Evolutionary conservation across 306 rosid species (phyloP).

Genomic region (Vigna radiata): DNA sequence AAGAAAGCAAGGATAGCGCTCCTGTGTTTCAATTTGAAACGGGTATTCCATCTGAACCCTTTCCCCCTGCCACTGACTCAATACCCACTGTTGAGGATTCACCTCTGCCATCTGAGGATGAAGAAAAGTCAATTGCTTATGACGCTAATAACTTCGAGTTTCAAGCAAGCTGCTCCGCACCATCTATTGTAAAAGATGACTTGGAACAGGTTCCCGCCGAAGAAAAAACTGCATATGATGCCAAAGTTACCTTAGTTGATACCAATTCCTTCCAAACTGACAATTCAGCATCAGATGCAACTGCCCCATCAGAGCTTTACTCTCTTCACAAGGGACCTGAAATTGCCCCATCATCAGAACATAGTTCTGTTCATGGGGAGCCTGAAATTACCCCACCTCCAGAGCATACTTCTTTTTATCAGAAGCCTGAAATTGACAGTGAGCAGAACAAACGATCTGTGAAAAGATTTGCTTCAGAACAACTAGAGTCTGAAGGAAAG

Average conservation of each 20-base stretch:
- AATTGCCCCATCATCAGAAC: conserved; percentile 47
- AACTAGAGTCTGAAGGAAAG: conserved; percentile 74
- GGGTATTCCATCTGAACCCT: conserved; percentile 49
- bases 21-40: conserved; percentile 49
- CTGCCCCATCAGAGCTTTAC: conserved; percentile 46
- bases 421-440: conserved; percentile 55
- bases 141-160: conserved; percentile 57
- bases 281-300: conserved; percentile 29
- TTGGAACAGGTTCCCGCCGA: conserved; percentile 59
- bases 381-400: conserved; percentile 51
- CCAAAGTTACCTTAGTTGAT: conserved; percentile 46
- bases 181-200: conserved; percentile 49
- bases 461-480: conserved; percentile 67
- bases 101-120: conserved; percentile 59
- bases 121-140: conserved; percentile 57
- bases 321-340: conserved; percentile 54
- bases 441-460: conserved; percentile 61
- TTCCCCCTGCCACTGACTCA: conserved; percentile 52
- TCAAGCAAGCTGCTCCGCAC: conserved; percentile 49
- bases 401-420: conserved; percentile 53
- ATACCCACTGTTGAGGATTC: conserved; percentile 50
- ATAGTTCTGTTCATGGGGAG: conserved; percentile 47
- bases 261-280: conserved; percentile 49
- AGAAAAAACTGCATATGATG: conserved; percentile 48
- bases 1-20: conserved; percentile 44